Percentiles rank a stretch among this genome's conserved stretches.
phyloP scores from a whole-genome alignment of 2,329 filamentous ascomycete species.

The Colletotrichum nymphaeae region DNA sequence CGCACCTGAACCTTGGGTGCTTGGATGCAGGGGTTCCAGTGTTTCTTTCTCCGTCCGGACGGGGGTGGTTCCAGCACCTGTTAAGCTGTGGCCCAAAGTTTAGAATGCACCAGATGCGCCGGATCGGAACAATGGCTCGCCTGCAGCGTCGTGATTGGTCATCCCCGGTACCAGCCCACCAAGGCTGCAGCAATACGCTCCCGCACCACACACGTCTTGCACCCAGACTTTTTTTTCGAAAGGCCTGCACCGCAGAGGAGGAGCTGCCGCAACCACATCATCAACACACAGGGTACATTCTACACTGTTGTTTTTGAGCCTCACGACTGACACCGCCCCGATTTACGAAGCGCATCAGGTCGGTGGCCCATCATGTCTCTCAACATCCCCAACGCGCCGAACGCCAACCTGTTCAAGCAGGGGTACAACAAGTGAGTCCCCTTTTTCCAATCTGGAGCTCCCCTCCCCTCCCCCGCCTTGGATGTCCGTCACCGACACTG shows the following conservation, averaged over 20 bases:
- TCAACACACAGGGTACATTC: slow-evolving; percentile 25
- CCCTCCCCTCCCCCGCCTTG: slow-evolving; percentile 31
- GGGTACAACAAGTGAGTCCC: slow-evolving; percentile 90
- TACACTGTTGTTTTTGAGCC: slow-evolving; percentile 26
- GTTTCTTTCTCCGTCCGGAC: background rate
- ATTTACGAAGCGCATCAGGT: slow-evolving; percentile 22
- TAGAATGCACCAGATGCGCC: slow-evolving; percentile 31
- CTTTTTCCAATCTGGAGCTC: slow-evolving; percentile 36
- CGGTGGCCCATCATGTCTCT: slow-evolving; percentile 79
- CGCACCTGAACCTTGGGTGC: background rate
- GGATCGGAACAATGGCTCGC: slow-evolving; percentile 37
- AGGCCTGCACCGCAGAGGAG: slow-evolving; percentile 18
- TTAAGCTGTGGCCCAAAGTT: slow-evolving; percentile 33
- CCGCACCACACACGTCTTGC: slow-evolving; percentile 23
- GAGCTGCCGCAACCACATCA: slow-evolving; percentile 35
- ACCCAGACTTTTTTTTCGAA: slow-evolving; percentile 38
- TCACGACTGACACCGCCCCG: slow-evolving; percentile 17
- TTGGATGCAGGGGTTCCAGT: slow-evolving; percentile 16
- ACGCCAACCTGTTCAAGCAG: slow-evolving; percentile 92
- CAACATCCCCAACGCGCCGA: slow-evolving; percentile 93
- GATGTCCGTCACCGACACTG: slow-evolving; percentile 46
- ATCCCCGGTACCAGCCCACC: slow-evolving; percentile 28
- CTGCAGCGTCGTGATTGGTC: slow-evolving; percentile 34
- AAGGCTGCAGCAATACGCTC: slow-evolving; percentile 33
- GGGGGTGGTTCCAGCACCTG: background rate